Base-by-base conservation (phyloP, 208 protist species). In the Acanthamoeba castellanii region DNA sequence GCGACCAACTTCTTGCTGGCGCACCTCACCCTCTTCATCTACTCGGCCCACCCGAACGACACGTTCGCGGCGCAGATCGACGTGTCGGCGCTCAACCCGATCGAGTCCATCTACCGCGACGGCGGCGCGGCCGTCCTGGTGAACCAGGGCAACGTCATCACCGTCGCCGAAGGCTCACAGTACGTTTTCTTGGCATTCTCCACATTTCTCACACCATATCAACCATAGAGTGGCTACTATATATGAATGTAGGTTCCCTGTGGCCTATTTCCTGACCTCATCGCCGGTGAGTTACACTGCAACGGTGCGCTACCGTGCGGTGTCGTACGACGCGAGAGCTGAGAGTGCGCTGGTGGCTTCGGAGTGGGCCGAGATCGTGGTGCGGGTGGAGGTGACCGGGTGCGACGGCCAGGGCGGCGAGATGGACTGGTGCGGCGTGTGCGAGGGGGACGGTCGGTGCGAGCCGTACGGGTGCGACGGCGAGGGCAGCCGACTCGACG, bases 351-450 rank as follows among this genome's bases (percentile, higher is more conserved):
- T 27, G 22, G 57, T 70, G 61, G 16, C 61, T 22, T 70, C 61
- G 27, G 25, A 70, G 3, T 70, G 61, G 61, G 61, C 61, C 61
- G 61, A 50, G 27, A 14, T 88, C 81, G 25, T 25, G 8, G 16
- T 64, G 25, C 32, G n/a, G 30, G 81, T 88, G 8, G 22, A 22
- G n/a, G 81, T 27, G 30, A 88, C 9, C 9, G 81, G 81, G 5
- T 88, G 81, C 52, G 81, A 88, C 52, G 81, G 81, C 52, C 9
- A 66, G 50, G 81, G 81, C 45, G 81, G 50, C 32, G 50, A n/a
- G n/a, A 27, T 88, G 4, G 81, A 88, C 50, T 27, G 30, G 11
- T 88, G 81, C 22, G n/a, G n/a, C 30, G 81, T 66, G 81, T 88
- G 81, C 52, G 37, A 66, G 2, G 81, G 81, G 0, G 52, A 88